Base-by-base conservation (phyloP, 2,329 filamentous ascomycete genomes). In the Aspergillaceae sp. region DNA sequence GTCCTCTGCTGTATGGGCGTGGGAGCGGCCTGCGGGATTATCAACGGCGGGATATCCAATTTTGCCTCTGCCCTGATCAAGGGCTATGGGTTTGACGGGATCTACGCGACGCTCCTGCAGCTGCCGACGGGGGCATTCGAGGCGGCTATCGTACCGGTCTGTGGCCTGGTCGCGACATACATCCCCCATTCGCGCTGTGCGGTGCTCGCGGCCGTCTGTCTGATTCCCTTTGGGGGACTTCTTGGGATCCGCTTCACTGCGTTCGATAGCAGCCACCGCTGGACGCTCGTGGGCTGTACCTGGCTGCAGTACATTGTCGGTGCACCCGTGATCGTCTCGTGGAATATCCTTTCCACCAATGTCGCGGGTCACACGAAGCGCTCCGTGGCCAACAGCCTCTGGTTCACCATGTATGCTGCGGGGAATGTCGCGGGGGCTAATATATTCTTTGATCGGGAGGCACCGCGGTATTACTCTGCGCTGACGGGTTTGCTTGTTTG, bases 301-400 rank as follows among this genome's bases (percentile, higher is more conserved):
- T 77, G 75, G 75, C 57, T 78, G 8, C 72, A 76, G 48, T 72
- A 72, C 37, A 61, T 75, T 2, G 48, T 77, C 35, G 74, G 74
- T 4, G 71, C 73, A 0, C 71, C 74, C 0, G 68, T 78, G 2
- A 71, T 77, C 35, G 51, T 77, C 1, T 74, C 65, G 34, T 78
- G 74, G 75, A 76, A 74, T 27, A 51, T 77, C 0, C 67, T 75
- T 8, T 71, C 66, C 2, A 62, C 68, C n/a, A 74, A 44, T 67
- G 59, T 71, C 8, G 68, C 72, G 0, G 74, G 74, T 0, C 74
- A 78, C 51, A 77, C 74, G 2, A 77, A 77, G 60, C 68, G 75
- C 32, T 70, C 66, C 7, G 66, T 71, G 0, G 70, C 74, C 0
- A 72, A 74, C 28, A 74, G 74, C 0, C 48, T 75, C 11, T 75